A percentile compares a stretch with the other conserved stretches of the same genome.
Conservation (phyloP, 805 yeast genomes). For the Trichomonascus vanleenenianus region DNA sequence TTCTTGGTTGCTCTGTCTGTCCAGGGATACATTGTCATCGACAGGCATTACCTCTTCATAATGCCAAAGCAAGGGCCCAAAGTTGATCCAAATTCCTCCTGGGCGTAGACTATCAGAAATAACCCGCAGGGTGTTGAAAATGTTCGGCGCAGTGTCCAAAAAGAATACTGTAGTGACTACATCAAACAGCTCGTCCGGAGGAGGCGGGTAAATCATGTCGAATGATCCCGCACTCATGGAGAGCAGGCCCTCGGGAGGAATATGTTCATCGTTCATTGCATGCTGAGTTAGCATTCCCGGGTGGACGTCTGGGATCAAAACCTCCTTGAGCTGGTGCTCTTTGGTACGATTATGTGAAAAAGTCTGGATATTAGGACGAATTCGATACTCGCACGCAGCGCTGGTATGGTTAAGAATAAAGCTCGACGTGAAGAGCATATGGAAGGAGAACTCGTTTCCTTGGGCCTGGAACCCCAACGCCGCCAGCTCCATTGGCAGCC, state of each 20-base stretch:
- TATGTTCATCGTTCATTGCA: slow-evolving; percentile 9
- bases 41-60: slow-evolving; percentile 71
- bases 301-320: slow-evolving; percentile 31
- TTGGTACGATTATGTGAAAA: slow-evolving; percentile 54
- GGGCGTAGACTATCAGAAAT: slow-evolving; percentile 43
- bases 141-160: slow-evolving; percentile 82
- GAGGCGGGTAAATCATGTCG: slow-evolving; percentile 52
- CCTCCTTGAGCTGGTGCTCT: slow-evolving; percentile 45
- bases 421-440: slow-evolving; percentile 59
- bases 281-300: slow-evolving; percentile 16
- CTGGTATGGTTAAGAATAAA: slow-evolving; percentile 22
- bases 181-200: slow-evolving; percentile 30
- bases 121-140: slow-evolving; percentile 64
- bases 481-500: slow-evolving; percentile 65
- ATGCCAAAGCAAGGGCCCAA: slow-evolving; percentile 89
- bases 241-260: slow-evolving; percentile 33
- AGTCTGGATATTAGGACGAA: slow-evolving; percentile 45
- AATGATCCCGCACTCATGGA: slow-evolving; percentile 71
- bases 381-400: slow-evolving; percentile 10
- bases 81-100: slow-evolving; percentile 72
- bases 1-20: slow-evolving; percentile 19
- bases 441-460: slow-evolving; percentile 71
- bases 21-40: slow-evolving; percentile 2
- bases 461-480: slow-evolving; percentile 42
- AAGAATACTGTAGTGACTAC: slow-evolving; percentile 54